phyloP scores from a whole-genome alignment of 306 rosid genomes.

The Acacia melanoxylon region DNA sequence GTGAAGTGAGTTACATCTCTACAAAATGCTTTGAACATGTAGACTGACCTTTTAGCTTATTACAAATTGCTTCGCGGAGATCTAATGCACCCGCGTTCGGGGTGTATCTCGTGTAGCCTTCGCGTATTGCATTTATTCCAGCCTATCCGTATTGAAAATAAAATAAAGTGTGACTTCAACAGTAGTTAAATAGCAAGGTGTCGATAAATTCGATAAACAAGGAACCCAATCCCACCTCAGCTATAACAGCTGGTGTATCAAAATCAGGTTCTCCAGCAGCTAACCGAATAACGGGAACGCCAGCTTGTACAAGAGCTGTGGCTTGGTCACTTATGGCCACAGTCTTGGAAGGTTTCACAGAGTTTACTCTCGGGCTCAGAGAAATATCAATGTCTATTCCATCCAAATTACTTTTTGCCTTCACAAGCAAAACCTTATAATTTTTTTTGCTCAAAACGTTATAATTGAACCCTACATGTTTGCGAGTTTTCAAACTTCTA shows the following conservation, averaged over 20 bases:
- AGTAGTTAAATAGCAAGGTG: not conserved
- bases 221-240: conserved; percentile 49
- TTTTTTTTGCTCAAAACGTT: not conserved
- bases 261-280: conserved; percentile 97
- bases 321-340: conserved; percentile 86
- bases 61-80: conserved; percentile 84
- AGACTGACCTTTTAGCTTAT: conserved; percentile 74
- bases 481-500: conserved; percentile 32
- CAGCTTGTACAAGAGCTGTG: conserved; percentile 82
- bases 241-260: conserved; percentile 74
- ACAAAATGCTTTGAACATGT: not conserved
- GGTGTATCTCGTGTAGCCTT: conserved; percentile 81
- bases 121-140: conserved; percentile 86
- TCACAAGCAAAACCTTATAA: conserved; percentile 23
- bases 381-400: conserved; percentile 52
- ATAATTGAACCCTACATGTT: conserved; percentile 11
- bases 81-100: conserved; percentile 84
- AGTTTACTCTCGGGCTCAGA: conserved; percentile 82
- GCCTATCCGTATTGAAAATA: conserved; percentile 48
- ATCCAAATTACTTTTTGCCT: conserved; percentile 40
- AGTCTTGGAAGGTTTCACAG: conserved; percentile 83
- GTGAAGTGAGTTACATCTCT: not conserved
- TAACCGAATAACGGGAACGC: conserved; percentile 79
- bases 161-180: not conserved
- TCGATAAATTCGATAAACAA: not conserved